Evolutionary conservation across 306 rosid species (phyloP).

Genomic region (Medicago truncatula): MtrunA17r5.0-ANR NC_053048.1:43389501-43390000

Average conservation of each 20-base stretch:
- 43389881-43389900: conserved; percentile 73
- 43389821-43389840: conserved; percentile 84
- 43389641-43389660: conserved; percentile 60
- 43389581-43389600: conserved; percentile 54
- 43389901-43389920: conserved; percentile 53
- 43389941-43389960: conserved; percentile 70
- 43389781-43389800: conserved; percentile 80
- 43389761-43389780: conserved; percentile 70
- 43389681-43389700: conserved; percentile 55
- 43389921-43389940: conserved; percentile 59
- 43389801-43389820: conserved; percentile 63
- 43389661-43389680: conserved; percentile 47
- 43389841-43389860: conserved; percentile 45
- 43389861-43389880: conserved; percentile 53
- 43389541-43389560: conserved; percentile 61
- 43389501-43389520: conserved; percentile 67
- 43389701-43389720: conserved; percentile 61
- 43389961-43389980: conserved; percentile 83
- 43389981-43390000: conserved; percentile 78
- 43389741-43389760: conserved; percentile 49
- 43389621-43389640: conserved; percentile 55
- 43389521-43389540: conserved; percentile 50
- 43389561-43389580: conserved; percentile 60
- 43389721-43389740: conserved; percentile 68
- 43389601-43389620: conserved; percentile 46